Evolutionary conservation across 176 grass and related monocot species (phyloP), one percentile per base, ranked within the genome.

Genomic region (Carex littledalei): DNA sequence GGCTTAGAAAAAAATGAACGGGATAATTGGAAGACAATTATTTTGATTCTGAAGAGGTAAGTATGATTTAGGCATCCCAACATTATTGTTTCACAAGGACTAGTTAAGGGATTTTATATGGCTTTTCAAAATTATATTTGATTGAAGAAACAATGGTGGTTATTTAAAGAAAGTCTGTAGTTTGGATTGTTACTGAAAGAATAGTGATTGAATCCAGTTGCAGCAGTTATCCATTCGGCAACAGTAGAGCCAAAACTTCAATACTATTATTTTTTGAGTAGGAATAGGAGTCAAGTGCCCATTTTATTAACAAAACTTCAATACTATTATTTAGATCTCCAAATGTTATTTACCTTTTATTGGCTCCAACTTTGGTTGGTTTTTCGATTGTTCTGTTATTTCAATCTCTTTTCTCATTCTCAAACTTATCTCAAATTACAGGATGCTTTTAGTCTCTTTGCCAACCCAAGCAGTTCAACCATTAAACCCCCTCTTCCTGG

Each of bases 371-470:
- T 68, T 45, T 71, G 8, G 67, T 71, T 71, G 67, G 67, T 43
- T 71, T 71, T 37, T 2, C 3, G 35, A n/a, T 71, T 41, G 2
- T 18, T 71, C 31, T 71, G 6, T 69, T 41, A 43, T 68, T 68
- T 68, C 14, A 15, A 68, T 68, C 31, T 68, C 67, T 71, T 71
- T 8, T n/a, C 35, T 71, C 15, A 71, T 43, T 71, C 35, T 71
- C 17, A 41, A 68, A 5, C 65, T 66, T 37, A 68, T 37, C 65
- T 68, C 32, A 68, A 68, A 78, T 88, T 85, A 41, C 72, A 97
- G 94, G 81, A 45, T 81, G 55, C 85, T 82, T 88, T 89, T 70
- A 70, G 81, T 64, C 86, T 88, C 78, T 31, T 87, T 78, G 58
- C 61, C 22, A 45, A 72, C 45, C 66, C 86, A 67, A 94, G 69